Evolutionary conservation across 163 green algal species (phyloP), one percentile per base, ranked within the genome.

Genomic region (Scenedesmus sp.): DNA sequence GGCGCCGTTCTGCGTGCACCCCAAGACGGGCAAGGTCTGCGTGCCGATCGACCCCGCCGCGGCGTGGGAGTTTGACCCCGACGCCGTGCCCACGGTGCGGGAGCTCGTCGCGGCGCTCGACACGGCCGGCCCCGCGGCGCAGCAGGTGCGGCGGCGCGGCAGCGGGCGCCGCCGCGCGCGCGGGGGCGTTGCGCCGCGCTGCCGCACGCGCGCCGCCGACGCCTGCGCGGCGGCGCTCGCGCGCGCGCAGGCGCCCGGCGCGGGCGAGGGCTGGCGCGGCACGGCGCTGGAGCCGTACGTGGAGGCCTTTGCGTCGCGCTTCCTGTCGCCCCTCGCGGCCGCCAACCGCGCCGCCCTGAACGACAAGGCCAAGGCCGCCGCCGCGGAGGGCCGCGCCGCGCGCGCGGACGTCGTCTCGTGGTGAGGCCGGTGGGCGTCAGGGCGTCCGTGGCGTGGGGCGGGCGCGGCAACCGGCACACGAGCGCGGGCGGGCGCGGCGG

Each of bases 1-100:
- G 87, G 92, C 92, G 11, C 97, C 96, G 15, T 99, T 99, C 85
- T 99, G 96, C 75, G 92, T 99, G 51, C 97, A 99, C 85, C 97
- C 97, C 31, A 99, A 99, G 88, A 99, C 97, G 11, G 95, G 93
- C 73, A 94, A 95, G 88, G 93, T 97, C 54, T 97, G 92, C 74
- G 89, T 97, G 65, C 93, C 93, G 9, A 91, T 96, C n/a, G 86
- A 94, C 70, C 85, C 87, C 9, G 76, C 64, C 4, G 10, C n/a
- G 0, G 89, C 87, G 4, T 87, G 83, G 66, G 77, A 89, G 22
- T 97, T 97, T 83, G 84, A 96, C 84, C 91, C 92, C 7, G 88
- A 96, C 17, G 77, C 75, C 4, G 74, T 75, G 74, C 62, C 62
- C 29, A 80, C 58, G 33, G 58, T 80, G 28, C 82, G 77, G 18